Evolutionary conservation across 177 flowering plant species (phyloP), one percentile per base, ranked within the genome.

Genomic region (Vitis hybrid): DNA sequence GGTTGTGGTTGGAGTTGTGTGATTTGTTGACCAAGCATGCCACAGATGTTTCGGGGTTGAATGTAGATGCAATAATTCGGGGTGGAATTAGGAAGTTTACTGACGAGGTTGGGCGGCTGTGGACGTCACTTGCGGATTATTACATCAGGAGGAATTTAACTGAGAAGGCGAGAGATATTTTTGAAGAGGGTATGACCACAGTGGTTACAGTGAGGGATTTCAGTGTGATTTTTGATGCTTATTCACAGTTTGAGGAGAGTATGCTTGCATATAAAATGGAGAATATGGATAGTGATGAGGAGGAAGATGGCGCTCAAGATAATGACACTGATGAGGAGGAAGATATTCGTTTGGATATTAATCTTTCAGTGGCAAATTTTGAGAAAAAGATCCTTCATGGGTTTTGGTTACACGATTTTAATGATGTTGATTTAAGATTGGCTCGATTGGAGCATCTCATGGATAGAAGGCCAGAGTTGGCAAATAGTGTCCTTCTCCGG

Each of bases 11-110:
- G 51, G 98, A 94, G 79, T 70, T 94, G 71, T 92, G 98, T 74
- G 97, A 94, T 55, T 81, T 94, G 88, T 78, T 94, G 10, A 88
- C 97, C 0, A 80, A 64, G 63, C 97, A 90, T 73, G 92, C 97
- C 1, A 84, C 72, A 1, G 93, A 90, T 76, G 87, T 94, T 8
- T 87, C 88, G 10, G 98, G 97, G 64, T 74, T 94, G 81, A 91
- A 94, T 77, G 98, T 94, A 73, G 98, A 94, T 78, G 97, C 95
- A 0, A 93, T 91, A 18, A 93, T 94, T 63, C 75, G 97, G 19
- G 98, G 98, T 9, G 98, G 98, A 67, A 90, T 94, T 75, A 80
- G 89, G 86, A 92, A 94, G 83, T 92, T 88, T 68, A 94, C 97
- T 0, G 92, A 94, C 76, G 97, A 94, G 78, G 97, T 94, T 14